Percentiles rank a stretch among this genome's conserved stretches.
Conservation (phyloP, 2,329 filamentous ascomycete species). For the Calonectria hongkongensis region DNA sequence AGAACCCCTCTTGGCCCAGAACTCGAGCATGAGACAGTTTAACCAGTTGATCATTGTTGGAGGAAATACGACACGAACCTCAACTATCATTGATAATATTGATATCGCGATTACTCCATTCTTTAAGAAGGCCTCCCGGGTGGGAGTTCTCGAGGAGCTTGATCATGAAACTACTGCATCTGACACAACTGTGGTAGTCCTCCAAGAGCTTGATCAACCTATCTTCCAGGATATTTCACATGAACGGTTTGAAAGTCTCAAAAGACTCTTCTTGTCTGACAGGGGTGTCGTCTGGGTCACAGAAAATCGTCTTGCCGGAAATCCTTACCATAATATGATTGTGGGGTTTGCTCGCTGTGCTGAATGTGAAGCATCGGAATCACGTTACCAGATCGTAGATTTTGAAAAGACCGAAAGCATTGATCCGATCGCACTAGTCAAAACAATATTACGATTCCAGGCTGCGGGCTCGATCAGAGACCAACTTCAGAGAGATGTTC, state of each 20-base stretch:
- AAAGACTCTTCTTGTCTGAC: not conserved
- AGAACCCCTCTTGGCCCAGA: not conserved
- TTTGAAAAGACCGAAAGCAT: not conserved
- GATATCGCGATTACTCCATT: not conserved
- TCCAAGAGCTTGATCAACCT: slow-evolving; percentile 6
- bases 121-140: not conserved
- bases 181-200: not conserved
- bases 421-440: not conserved
- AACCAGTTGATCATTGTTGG: slow-evolving; percentile 1
- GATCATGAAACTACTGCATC: not conserved
- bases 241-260: not conserved
- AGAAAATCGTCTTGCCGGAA: not conserved
- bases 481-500: not conserved
- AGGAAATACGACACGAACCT: not conserved
- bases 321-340: not conserved
- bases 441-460: not conserved
- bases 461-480: not conserved
- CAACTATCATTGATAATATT: not conserved
- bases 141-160: not conserved
- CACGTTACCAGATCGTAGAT: not conserved
- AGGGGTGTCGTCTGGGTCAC: not conserved
- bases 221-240: not conserved
- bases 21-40: not conserved
- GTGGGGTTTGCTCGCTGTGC: not conserved
- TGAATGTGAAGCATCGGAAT: not conserved